A percentile compares a stretch with the other conserved stretches of the same genome.
Evolutionary conservation across 1,284 basidiomycete genomes (phyloP).

Genomic region (Microbotryum violaceum): DNA sequence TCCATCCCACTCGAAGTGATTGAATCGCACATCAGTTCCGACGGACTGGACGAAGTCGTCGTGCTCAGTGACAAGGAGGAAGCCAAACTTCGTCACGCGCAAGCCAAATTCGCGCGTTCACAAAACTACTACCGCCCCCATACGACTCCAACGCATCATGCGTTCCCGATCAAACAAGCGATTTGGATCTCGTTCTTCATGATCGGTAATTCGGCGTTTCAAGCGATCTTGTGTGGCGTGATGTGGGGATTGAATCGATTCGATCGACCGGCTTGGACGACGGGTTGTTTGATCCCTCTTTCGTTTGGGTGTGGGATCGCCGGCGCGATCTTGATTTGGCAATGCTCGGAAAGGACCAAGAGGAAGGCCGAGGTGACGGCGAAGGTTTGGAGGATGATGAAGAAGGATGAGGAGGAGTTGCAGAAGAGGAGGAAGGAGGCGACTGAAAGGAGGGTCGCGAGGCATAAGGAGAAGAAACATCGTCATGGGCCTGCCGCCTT

Average conservation of each 20-base stretch:
- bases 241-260: slow-evolving; percentile 13
- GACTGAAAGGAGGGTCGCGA: slow-evolving; percentile 2
- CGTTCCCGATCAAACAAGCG: slow-evolving; percentile 8
- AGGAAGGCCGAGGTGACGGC: slow-evolving; percentile 13
- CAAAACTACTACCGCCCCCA: slow-evolving; percentile 16
- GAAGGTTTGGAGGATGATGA: slow-evolving; percentile 5
- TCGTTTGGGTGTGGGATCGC: slow-evolving; percentile 11
- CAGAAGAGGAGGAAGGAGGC: slow-evolving; percentile 2
- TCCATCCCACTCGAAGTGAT: slow-evolving; percentile 1
- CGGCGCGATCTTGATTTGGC: slow-evolving; percentile 12
- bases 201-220: slow-evolving; percentile 12
- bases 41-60: slow-evolving; percentile 1
- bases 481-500: neutral
- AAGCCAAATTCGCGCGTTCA: slow-evolving; percentile 3
- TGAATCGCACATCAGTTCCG: neutral
- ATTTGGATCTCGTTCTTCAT: slow-evolving; percentile 8
- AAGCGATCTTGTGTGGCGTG: slow-evolving; percentile 9
- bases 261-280: slow-evolving; percentile 15
- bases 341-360: slow-evolving; percentile 7
- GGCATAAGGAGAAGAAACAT: slow-evolving; percentile 5
- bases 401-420: slow-evolving; percentile 14
- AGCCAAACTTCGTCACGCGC: slow-evolving; percentile 3
- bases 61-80: slow-evolving; percentile 8
- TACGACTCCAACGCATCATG: slow-evolving; percentile 17
- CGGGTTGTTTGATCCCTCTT: slow-evolving; percentile 9